A percentile compares a stretch with the other conserved stretches of the same genome.
Evolutionary conservation across 257 asterid genomes (phyloP).

Genomic region (Salvia rosmarinus): DNA sequence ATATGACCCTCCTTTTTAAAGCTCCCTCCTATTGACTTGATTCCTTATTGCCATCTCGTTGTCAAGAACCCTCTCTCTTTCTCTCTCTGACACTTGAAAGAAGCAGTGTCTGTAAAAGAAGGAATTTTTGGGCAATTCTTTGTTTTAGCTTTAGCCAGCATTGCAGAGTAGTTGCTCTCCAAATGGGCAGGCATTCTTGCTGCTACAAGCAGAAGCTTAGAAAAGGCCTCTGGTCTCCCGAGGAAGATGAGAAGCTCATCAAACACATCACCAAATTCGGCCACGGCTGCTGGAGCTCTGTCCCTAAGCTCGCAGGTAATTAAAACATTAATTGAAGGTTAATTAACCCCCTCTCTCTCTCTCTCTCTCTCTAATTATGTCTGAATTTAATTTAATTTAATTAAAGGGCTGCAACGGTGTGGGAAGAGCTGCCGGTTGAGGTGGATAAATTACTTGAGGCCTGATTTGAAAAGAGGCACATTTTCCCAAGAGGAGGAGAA

Average conservation of each 20-base stretch:
- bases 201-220: conserved; percentile 85
- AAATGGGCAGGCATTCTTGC: conserved; percentile 96
- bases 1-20: conserved; percentile 59
- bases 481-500: conserved; percentile 85
- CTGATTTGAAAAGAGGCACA: conserved; percentile 90
- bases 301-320: conserved; percentile 88
- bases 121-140: conserved; percentile 1
- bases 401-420: conserved; percentile 77
- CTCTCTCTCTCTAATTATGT: background rate
- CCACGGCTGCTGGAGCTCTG: conserved; percentile 99
- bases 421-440: conserved; percentile 94
- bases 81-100: conserved; percentile 27
- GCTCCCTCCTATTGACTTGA: conserved; percentile 46
- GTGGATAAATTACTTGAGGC: conserved; percentile 92
- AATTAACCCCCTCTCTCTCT: background rate
- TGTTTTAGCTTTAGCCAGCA: conserved; percentile 36
- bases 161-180: conserved; percentile 27
- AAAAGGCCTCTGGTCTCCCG: conserved; percentile 98
- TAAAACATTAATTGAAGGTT: too few relatives aligned
- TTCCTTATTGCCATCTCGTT: conserved; percentile 54
- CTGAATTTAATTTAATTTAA: background rate
- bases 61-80: conserved; percentile 34
- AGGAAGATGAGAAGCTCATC: conserved; percentile 92
- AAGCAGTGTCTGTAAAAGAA: conserved; percentile 8
- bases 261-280: conserved; percentile 79